Evolutionary conservation across 192 early-diverging fungal genomes (phyloP), one percentile per base, ranked within the genome.

Genomic region (Dissophora globulifera): DNA sequence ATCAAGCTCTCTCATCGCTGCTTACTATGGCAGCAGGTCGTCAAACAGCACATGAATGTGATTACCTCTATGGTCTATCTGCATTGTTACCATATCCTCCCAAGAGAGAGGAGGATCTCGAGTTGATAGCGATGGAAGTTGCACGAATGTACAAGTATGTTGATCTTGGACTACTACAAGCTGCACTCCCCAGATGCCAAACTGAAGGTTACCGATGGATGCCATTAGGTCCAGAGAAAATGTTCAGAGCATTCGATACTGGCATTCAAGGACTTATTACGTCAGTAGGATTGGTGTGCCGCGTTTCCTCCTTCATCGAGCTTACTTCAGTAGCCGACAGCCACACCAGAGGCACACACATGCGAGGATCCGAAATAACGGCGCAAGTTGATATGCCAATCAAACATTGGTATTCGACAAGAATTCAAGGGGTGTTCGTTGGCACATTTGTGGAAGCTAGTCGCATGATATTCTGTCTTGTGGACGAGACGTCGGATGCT

Each of bases 1-100:
- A 32, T 19, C 41, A 47, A 19, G 2, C 27, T 32, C 58, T 59
- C 46, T 3, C 30, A 32, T 12, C 0, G 1, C 16, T 59, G 5
- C 8, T 59, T 33, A 1, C 12, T 15, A 0, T 59, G 19, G 58
- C 58, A 45, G 41, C 17, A 20, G 58, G 58, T 22, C 58, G 58
- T 32, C 29, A 59, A 59, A 59, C 43, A 32, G 46, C 58, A 32
- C 43, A 59, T 49, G 9, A 25, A 31, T 29, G 26, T 33, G 58
- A 59, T 32, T 13, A 59, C 58, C 58, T 59, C 1, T 48, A 33
- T 33, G 58, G 58, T 48, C 45, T 59, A 59, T 59, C 58, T 20
- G 58, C 58, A 29, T 32, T 59, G 29, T 59, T 59, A 15, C 58
- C 46, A 4, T 59, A 1, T 1, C 45, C 45, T 33, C 29, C 43